phyloP scores from a whole-genome alignment of 108 stramenopile species.

The Fistulifera solaris region DNA sequence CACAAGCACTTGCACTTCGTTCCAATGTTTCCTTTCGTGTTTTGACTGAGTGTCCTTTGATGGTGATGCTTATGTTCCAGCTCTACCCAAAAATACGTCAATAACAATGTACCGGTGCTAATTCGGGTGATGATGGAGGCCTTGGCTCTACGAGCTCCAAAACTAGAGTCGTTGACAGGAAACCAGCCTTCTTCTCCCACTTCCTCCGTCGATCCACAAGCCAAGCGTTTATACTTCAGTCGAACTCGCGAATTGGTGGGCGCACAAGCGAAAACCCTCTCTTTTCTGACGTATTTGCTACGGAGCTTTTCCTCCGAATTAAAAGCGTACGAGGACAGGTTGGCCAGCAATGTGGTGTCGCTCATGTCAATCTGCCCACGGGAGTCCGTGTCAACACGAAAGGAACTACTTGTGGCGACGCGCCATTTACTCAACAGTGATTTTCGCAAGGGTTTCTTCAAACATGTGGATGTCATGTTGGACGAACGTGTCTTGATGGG shows the following conservation, averaged over 20 bases:
- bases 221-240: slow-evolving; percentile 40
- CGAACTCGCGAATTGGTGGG: slow-evolving; percentile 57
- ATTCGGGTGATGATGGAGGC: slow-evolving; percentile 87
- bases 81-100: slow-evolving; percentile 80
- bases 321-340: slow-evolving; percentile 69
- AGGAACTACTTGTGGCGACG: slow-evolving; percentile 84
- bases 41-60: slow-evolving; percentile 84
- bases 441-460: slow-evolving; percentile 82
- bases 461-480: slow-evolving; percentile 80
- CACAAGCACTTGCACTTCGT: slow-evolving; percentile 19
- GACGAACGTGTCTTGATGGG: slow-evolving; percentile 81
- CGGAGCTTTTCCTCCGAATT: slow-evolving; percentile 65
- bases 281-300: slow-evolving; percentile 85
- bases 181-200: not conserved
- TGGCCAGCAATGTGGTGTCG: slow-evolving; percentile 67
- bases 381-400: slow-evolving; percentile 67
- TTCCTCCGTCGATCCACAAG: slow-evolving; percentile 6
- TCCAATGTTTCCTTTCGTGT: slow-evolving; percentile 74
- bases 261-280: slow-evolving; percentile 85
- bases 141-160: slow-evolving; percentile 63
- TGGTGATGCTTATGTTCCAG: slow-evolving; percentile 90
- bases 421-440: slow-evolving; percentile 88
- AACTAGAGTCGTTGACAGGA: slow-evolving; percentile 2
- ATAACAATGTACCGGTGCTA: slow-evolving; percentile 68
- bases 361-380: slow-evolving; percentile 79